Evolutionary conservation across 2,329 filamentous ascomycete species (phyloP).

Genomic region (Alternaria conjuncta): DNA sequence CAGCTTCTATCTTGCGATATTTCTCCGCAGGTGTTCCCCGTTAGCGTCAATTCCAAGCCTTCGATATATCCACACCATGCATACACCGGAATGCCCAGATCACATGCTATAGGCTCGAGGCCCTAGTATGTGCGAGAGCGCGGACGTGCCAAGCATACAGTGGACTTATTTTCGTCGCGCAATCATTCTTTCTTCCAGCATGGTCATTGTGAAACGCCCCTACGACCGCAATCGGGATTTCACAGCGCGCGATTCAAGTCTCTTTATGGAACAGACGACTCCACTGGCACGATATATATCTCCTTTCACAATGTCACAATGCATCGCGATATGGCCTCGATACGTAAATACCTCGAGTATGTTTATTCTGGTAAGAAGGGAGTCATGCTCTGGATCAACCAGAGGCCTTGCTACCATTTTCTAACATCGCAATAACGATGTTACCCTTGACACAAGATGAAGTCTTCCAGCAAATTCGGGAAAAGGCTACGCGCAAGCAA

Average conservation of each 20-base stretch:
- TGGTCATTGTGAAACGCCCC: background rate
- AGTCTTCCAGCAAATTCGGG: background rate
- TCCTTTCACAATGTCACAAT: background rate
- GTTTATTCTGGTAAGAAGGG: background rate
- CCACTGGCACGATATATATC: background rate
- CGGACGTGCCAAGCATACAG: background rate
- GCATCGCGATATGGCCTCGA: background rate
- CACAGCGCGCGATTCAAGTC: background rate
- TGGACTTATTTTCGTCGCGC: background rate
- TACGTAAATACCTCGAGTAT: background rate
- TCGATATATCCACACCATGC: background rate
- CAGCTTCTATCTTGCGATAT: constrained; percentile 51
- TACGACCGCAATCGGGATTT: background rate
- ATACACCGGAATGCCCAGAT: background rate
- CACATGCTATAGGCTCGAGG: background rate
- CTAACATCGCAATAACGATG: background rate
- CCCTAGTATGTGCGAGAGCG: background rate
- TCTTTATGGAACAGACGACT: background rate
- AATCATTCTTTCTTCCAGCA: background rate
- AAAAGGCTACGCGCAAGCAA: background rate
- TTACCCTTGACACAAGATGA: background rate
- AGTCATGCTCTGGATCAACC: background rate
- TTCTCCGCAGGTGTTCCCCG: background rate
- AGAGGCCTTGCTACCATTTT: background rate
- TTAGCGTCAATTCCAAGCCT: background rate